Evolutionary conservation across 2,329 filamentous ascomycete genomes (phyloP).

Genomic region (Microdochium nivale): DNA sequence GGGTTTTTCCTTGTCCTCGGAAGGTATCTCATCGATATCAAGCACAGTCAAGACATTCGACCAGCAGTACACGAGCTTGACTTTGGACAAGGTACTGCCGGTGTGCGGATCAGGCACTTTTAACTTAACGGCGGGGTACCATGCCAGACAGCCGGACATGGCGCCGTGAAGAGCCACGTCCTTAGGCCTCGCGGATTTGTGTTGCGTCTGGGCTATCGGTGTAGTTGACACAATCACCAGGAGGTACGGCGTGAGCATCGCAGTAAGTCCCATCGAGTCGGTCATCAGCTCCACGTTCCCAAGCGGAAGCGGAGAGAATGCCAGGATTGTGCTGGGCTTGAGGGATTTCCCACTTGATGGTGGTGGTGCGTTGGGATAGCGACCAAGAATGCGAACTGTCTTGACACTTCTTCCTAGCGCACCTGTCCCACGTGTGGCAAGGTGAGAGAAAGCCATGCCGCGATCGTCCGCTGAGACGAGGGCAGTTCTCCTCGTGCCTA

Average conservation of each 20-base stretch:
- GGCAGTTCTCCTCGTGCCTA: conserved; percentile 88
- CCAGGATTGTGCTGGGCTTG: conserved; percentile 91
- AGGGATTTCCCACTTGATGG: conserved; percentile 51
- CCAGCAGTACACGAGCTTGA: conserved; percentile 96
- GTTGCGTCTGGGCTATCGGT: conserved; percentile 89
- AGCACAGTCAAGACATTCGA: conserved; percentile 93
- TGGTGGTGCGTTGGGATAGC: conserved; percentile 70
- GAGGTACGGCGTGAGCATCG: conserved; percentile 91
- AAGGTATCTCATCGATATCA: conserved; percentile 68
- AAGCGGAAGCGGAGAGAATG: conserved; percentile 80
- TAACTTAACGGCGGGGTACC: conserved; percentile 93
- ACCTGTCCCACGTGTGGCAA: conserved; percentile 85
- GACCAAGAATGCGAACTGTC: conserved; percentile 80
- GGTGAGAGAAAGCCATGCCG: conserved; percentile 97
- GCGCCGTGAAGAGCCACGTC: conserved; percentile 84
- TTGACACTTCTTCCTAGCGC: conserved; percentile 78
- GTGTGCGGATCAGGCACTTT: conserved; percentile 64
- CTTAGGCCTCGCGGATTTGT: conserved; percentile 86
- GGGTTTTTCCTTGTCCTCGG: conserved; percentile 66
- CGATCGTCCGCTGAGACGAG: conserved; percentile 89
- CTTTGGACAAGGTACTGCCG: conserved; percentile 63
- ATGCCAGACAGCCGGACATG: conserved; percentile 88
- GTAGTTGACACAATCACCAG: conserved; percentile 96
- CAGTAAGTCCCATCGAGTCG: conserved; percentile 82
- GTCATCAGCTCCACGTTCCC: conserved; percentile 90